Evolutionary conservation across 2,329 filamentous ascomycete species (phyloP).

Genomic region (Ceratocystis cacaofunesta): DNA sequence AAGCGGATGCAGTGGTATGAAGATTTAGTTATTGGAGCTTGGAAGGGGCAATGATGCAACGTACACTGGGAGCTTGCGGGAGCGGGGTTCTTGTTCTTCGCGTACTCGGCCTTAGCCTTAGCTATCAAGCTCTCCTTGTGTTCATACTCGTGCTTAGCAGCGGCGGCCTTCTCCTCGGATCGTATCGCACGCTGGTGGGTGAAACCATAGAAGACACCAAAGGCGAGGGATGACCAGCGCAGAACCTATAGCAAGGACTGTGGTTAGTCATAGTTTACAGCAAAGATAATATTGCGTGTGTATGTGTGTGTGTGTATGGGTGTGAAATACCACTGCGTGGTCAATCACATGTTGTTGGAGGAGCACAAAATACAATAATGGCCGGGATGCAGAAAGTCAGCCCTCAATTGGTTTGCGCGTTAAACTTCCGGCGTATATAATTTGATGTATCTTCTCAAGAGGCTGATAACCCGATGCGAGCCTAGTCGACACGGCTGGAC

Average conservation of each 20-base stretch:
- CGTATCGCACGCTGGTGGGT: constrained; percentile 78
- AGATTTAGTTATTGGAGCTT: not conserved
- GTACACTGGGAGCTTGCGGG: constrained; percentile 21
- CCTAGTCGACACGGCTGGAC: not conserved
- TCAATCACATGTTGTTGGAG: not conserved
- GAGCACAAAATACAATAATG: not conserved
- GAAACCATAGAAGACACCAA: constrained; percentile 90
- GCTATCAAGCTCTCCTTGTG: constrained; percentile 85
- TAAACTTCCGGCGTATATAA: not conserved
- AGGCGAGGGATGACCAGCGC: constrained; percentile 84
- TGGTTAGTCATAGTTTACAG: not conserved
- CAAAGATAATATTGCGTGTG: not conserved
- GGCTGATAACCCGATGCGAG: not conserved
- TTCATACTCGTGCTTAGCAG: constrained; percentile 68
- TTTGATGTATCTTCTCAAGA: not conserved
- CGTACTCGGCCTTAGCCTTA: constrained; percentile 81
- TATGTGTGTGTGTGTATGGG: not conserved
- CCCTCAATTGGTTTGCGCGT: not conserved
- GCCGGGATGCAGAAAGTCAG: not conserved
- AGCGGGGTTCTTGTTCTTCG: constrained; percentile 52
- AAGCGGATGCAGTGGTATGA: not conserved
- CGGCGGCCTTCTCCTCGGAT: constrained; percentile 52
- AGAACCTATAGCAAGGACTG: constrained; percentile 53
- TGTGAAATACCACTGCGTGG: not conserved
- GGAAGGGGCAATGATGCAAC: constrained; percentile 18